phyloP scores from a whole-genome alignment of 495 filamentous ascomycete genomes.

The Aspergillus ellipticus region DNA sequence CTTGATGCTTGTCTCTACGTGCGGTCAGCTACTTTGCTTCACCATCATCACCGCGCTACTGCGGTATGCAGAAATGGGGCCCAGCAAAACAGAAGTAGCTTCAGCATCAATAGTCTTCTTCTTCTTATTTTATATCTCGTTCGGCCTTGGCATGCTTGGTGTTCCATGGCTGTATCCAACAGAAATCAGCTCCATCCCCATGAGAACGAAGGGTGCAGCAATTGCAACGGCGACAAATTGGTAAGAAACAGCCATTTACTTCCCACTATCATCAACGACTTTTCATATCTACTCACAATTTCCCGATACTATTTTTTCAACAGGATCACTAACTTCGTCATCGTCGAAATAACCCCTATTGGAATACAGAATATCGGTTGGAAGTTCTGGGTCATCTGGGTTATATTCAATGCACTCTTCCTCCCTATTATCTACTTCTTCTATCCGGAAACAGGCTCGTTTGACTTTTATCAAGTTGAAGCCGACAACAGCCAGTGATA shows the following conservation, averaged over 20 bases:
- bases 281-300: too few relatives aligned
- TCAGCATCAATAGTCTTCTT: slow-evolving; percentile 50
- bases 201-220: slow-evolving; percentile 56
- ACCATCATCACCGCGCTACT: slow-evolving; percentile 55
- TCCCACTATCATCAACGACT: too few relatives aligned
- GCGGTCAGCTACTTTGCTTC: slow-evolving; percentile 47
- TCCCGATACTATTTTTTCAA: too few relatives aligned
- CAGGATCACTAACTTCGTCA: slow-evolving; percentile 54
- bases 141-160: slow-evolving; percentile 55
- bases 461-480: neutral
- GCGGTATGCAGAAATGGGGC: slow-evolving; percentile 36
- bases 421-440: slow-evolving; percentile 60
- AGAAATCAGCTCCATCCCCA: slow-evolving; percentile 57
- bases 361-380: slow-evolving; percentile 53
- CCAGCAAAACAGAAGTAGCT: slow-evolving; percentile 26
- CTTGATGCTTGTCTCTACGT: slow-evolving; percentile 49
- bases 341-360: slow-evolving; percentile 59
- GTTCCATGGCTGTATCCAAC: slow-evolving; percentile 61
- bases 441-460: slow-evolving; percentile 54
- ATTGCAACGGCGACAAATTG: slow-evolving; percentile 58
- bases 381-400: slow-evolving; percentile 62
- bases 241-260: slow-evolving; percentile 21
- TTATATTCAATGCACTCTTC: slow-evolving; percentile 54
- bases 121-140: slow-evolving; percentile 49
- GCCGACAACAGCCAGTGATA: neutral